Evolutionary conservation across 805 yeast genomes (phyloP).

Genomic region (Sungouiella thailandica): DNA sequence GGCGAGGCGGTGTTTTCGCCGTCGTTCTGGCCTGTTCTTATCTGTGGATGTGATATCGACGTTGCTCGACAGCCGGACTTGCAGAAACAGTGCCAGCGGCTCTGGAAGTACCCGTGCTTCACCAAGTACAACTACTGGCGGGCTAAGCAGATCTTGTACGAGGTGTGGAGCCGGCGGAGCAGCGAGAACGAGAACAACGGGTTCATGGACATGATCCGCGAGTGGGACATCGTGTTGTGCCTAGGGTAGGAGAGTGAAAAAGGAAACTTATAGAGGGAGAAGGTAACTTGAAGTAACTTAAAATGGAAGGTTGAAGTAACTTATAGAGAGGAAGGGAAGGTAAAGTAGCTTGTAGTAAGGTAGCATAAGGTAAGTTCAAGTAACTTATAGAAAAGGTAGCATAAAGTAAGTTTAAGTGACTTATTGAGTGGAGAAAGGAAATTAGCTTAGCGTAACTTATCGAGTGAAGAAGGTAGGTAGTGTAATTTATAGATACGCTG

Average conservation of each 20-base stretch:
- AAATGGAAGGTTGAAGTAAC: neutral
- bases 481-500: too few relatives aligned
- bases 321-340: neutral
- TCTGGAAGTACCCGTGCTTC: conserved; percentile 26
- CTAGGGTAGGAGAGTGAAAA: conserved; percentile 25
- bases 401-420: too few relatives aligned
- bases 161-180: conserved; percentile 44
- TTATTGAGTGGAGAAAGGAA: too few relatives aligned
- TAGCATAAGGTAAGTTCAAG: too few relatives aligned
- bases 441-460: too few relatives aligned
- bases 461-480: too few relatives aligned
- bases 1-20: conserved; percentile 23
- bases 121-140: conserved; percentile 45
- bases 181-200: conserved; percentile 30
- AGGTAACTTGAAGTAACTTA: neutral
- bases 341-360: neutral
- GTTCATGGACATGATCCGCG: conserved; percentile 51
- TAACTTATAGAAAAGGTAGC: too few relatives aligned
- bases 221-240: conserved; percentile 45
- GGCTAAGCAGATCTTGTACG: conserved; percentile 48
- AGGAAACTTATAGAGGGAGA: too few relatives aligned
- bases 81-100: conserved; percentile 27
- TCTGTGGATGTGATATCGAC: conserved; percentile 28
- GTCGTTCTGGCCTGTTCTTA: conserved; percentile 45
- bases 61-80: conserved; percentile 18